phyloP scores from a whole-genome alignment of 768 basidiomycete genomes.

The Lactarius evosmus region DNA sequence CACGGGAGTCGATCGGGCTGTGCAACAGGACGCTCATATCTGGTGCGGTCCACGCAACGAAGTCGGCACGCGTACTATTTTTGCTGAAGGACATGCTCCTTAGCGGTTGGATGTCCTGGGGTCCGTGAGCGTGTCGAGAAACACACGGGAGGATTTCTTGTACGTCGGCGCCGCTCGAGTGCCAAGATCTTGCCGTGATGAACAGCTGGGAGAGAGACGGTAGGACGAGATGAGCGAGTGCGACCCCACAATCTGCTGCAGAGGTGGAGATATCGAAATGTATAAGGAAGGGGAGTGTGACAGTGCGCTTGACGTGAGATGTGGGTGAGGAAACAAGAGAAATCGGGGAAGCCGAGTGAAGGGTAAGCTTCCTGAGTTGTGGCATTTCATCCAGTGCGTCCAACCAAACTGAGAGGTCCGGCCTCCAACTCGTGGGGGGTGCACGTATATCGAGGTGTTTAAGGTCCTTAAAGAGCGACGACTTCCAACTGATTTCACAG shows the following conservation, averaged over 20 bases:
- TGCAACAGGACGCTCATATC: neutral
- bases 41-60: neutral
- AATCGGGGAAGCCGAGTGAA: conserved; percentile 3
- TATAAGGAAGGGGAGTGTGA: neutral
- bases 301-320: neutral
- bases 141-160: no score
- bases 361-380: neutral
- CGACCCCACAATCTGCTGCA: neutral
- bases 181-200: no score
- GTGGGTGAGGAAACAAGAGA: neutral
- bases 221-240: neutral
- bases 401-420: neutral
- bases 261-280: neutral
- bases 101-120: neutral
- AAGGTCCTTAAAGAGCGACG: conserved; percentile 2
- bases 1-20: neutral
- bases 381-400: conserved; percentile 1
- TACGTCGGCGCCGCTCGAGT: neutral
- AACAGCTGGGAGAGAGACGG: no score
- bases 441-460: neutral
- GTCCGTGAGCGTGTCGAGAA: no score
- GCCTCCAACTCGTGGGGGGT: neutral
- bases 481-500: conserved; percentile 9
- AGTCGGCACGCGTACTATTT: neutral
- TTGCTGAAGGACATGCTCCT: neutral